These are phyloP conservation scores for Chimonanthus salicifolius DNA, from an alignment of 164 flowering plant species.

Conservation along the genomic window DNA sequence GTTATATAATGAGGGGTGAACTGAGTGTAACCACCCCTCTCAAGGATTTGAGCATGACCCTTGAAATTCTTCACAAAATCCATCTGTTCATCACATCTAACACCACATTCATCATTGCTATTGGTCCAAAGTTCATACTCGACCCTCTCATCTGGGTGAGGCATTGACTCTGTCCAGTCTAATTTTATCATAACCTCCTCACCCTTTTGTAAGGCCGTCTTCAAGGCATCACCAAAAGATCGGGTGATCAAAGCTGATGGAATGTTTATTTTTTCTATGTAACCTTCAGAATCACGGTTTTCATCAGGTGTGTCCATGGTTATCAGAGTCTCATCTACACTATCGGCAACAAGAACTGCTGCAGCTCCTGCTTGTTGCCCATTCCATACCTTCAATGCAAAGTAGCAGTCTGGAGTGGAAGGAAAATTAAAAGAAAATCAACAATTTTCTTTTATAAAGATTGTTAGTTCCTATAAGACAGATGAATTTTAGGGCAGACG, in stretches of 20 bases:
- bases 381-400: constrained; percentile 86
- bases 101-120: constrained; percentile 91
- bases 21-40: constrained; percentile 60
- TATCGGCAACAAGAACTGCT: constrained; percentile 85
- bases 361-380: constrained; percentile 91
- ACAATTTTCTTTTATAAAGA: not conserved
- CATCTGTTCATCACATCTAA: constrained; percentile 76
- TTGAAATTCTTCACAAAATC: constrained; percentile 64
- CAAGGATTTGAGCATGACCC: constrained; percentile 90
- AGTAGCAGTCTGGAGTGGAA: constrained; percentile 58
- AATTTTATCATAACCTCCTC: constrained; percentile 51
- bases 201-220: constrained; percentile 41
- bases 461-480: not conserved
- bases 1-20: constrained; percentile 94
- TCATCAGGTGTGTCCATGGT: constrained; percentile 95
- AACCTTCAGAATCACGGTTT: constrained; percentile 43
- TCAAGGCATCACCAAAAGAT: constrained; percentile 56
- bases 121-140: constrained; percentile 96
- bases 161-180: constrained; percentile 88
- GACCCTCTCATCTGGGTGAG: constrained; percentile 84
- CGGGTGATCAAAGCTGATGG: constrained; percentile 74
- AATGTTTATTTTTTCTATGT: constrained; percentile 57
- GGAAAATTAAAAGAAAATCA: constrained; percentile 4
- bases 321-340: constrained; percentile 65
- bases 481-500: not conserved